Evolutionary conservation across 208 protist species (phyloP).

Genomic region (Crithidia fasciculata): DNA sequence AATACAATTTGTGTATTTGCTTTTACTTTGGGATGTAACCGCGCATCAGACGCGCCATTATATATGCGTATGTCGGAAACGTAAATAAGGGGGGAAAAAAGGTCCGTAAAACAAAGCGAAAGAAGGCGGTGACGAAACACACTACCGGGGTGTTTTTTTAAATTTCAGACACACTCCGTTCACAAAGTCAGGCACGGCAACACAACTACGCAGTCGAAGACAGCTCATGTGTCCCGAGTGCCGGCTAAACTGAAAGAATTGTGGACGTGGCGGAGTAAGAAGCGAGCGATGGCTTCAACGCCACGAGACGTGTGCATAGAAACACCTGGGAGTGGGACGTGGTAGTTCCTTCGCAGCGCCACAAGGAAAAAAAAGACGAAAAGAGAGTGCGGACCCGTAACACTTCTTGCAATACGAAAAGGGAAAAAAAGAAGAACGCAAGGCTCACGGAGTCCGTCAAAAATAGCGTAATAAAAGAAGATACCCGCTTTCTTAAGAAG

Average conservation of each 20-base stretch:
- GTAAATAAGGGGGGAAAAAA: constrained; percentile 7
- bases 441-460: no score
- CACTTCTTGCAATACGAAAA: not conserved
- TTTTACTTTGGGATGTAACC: not conserved
- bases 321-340: not conserved
- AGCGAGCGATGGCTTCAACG: no score
- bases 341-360: no score
- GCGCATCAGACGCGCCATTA: not conserved
- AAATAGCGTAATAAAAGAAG: not conserved
- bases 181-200: not conserved
- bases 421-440: not conserved
- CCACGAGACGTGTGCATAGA: not conserved
- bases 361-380: not conserved
- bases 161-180: not conserved
- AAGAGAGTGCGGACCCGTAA: not conserved
- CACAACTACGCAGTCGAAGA: no score
- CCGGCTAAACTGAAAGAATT: no score
- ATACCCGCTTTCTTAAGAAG: not conserved
- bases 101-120: constrained; percentile 18
- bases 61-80: constrained; percentile 16
- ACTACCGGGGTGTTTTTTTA: not conserved
- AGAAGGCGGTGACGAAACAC: not conserved
- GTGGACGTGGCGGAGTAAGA: no score
- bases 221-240: no score
- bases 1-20: not conserved